phyloP scores from a whole-genome alignment of 192 early-diverging fungal genomes.

The Thamnidium elegans region DNA sequence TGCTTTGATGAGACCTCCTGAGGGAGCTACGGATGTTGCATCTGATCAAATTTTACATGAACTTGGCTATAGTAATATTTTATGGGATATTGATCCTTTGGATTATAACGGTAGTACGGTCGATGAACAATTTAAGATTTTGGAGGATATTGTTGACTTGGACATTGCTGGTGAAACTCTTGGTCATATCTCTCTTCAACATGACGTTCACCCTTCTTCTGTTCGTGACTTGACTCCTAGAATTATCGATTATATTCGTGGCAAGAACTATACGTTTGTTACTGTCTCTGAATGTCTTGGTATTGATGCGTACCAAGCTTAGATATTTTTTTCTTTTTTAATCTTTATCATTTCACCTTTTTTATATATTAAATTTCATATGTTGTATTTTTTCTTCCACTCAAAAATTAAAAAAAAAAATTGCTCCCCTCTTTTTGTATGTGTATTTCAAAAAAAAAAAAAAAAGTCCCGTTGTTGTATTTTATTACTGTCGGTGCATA shows the following conservation, averaged over 20 bases:
- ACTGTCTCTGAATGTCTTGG: constrained; percentile 47
- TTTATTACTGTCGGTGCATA: no score
- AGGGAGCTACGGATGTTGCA: constrained; percentile 32
- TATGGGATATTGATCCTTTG: constrained; percentile 43
- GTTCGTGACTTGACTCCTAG: constrained; percentile 37
- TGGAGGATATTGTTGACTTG: not conserved
- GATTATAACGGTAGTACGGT: constrained; percentile 8
- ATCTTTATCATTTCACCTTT: not conserved
- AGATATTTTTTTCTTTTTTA: not conserved
- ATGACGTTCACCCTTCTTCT: constrained; percentile 28
- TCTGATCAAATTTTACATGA: constrained; percentile 25
- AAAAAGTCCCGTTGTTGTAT: no score
- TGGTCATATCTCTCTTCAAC: constrained; percentile 10
- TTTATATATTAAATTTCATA: not conserved
- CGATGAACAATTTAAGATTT: not conserved
- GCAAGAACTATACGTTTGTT: constrained; percentile 34
- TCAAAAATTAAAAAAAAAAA: no score
- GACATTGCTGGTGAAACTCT: not conserved
- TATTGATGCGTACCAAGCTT: not conserved
- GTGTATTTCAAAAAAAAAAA: no score
- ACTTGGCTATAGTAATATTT: constrained; percentile 40
- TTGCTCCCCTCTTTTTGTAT: no score
- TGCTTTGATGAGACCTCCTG: constrained; percentile 51
- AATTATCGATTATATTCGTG: constrained; percentile 33
- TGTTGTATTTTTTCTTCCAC: no score